phyloP scores from a whole-genome alignment of 108 stramenopile genomes.

The Skeletonema costatum region DNA sequence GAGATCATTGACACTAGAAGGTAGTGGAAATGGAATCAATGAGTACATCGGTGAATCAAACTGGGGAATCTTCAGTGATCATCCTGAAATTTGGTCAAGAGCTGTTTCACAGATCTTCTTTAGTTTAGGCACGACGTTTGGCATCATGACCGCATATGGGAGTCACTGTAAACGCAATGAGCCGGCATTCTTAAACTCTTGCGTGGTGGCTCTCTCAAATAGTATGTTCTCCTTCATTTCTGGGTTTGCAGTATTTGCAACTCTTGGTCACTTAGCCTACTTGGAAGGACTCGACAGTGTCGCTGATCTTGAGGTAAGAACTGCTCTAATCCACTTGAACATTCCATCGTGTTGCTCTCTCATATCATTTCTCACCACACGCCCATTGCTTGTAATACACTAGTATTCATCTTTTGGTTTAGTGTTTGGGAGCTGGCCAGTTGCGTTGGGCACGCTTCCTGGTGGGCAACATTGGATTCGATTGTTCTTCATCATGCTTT shows the following conservation, averaged over 20 bases:
- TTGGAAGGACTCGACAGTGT: constrained; percentile 20
- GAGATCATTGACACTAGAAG: constrained; percentile 45
- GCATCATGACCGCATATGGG: constrained; percentile 72
- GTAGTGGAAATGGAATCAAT: constrained; percentile 46
- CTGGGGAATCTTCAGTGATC: constrained; percentile 38
- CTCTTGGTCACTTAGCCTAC: constrained; percentile 58
- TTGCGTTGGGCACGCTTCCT: constrained; percentile 53
- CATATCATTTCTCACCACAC: too few species aligned
- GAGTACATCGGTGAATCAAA: constrained; percentile 63
- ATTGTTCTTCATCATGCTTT: constrained; percentile 59
- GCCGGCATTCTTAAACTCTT: constrained; percentile 56
- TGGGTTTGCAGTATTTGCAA: constrained; percentile 74
- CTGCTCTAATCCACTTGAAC: too few species aligned
- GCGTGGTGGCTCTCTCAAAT: constrained; percentile 54
- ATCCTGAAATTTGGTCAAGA: constrained; percentile 59
- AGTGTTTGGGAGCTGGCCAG: constrained; percentile 66
- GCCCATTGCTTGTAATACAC: too few species aligned
- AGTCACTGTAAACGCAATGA: constrained; percentile 51
- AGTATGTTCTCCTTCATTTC: constrained; percentile 58
- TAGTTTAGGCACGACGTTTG: constrained; percentile 36
- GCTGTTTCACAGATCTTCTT: constrained; percentile 78
- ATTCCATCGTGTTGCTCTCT: too few species aligned
- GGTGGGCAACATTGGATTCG: constrained; percentile 62
- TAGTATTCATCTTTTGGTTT: constrained; percentile 1
- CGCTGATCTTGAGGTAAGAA: too few species aligned